Evolutionary conservation across 1,139 yeast species (phyloP).

Genomic region (Kodamaea anthophila): DNA sequence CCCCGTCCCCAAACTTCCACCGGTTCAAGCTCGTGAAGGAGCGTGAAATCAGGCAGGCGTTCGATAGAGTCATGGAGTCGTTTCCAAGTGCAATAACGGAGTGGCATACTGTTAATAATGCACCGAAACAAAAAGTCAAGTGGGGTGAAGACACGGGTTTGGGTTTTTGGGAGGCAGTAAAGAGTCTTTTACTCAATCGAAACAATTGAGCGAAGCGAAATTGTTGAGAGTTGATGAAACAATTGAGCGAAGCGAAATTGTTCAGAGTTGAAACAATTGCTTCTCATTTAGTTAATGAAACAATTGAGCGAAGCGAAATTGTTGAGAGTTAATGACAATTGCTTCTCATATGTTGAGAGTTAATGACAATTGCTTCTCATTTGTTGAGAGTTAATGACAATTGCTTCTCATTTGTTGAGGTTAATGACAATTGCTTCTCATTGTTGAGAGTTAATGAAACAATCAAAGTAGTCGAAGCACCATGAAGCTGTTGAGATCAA

Average conservation of each 20-base stretch:
- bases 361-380: too few species aligned
- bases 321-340: too few species aligned
- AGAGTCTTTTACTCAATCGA: conserved; percentile 25
- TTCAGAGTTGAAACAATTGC: too few species aligned
- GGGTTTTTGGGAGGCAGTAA: conserved; percentile 29
- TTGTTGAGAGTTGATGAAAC: neutral
- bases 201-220: neutral
- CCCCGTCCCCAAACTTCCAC: conserved; percentile 66
- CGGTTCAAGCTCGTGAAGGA: conserved; percentile 53
- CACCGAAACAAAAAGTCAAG: conserved; percentile 7
- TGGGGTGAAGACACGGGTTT: conserved; percentile 5
- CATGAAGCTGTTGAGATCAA: too few species aligned
- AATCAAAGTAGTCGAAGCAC: too few species aligned
- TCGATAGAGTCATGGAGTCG: conserved; percentile 6
- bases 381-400: too few species aligned
- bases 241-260: neutral
- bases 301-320: neutral
- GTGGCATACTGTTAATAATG: conserved; percentile 17
- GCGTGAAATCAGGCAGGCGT: conserved; percentile 39
- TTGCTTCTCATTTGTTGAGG: too few species aligned
- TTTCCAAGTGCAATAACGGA: conserved; percentile 10
- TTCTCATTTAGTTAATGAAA: too few species aligned
- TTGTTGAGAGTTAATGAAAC: too few species aligned
- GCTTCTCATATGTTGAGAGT: too few species aligned
- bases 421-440: too few species aligned